Conservation (phyloP, 2,329 filamentous ascomycete genomes). For the Pseudohalonectria lignicola region DNA sequence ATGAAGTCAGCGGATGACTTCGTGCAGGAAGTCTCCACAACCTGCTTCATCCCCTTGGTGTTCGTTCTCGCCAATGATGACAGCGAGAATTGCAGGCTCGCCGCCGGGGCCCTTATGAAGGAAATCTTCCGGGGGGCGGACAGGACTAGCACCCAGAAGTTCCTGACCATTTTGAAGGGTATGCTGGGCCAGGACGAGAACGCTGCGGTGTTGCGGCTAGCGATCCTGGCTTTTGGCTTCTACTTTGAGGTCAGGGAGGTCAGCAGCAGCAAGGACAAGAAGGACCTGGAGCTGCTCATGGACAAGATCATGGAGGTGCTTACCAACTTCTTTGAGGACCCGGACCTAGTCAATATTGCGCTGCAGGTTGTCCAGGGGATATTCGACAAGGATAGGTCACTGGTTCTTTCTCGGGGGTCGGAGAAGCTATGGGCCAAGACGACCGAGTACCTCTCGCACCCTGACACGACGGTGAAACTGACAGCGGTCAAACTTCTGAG, state of each 20-base stretch:
- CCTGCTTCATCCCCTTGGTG: conserved; percentile 77
- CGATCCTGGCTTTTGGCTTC: conserved; percentile 60
- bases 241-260: conserved; percentile 42
- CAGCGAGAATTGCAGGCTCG: conserved; percentile 70
- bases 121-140: conserved; percentile 72
- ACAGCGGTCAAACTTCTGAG: conserved; percentile 64
- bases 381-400: conserved; percentile 52
- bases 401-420: conserved; percentile 48
- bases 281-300: conserved; percentile 56
- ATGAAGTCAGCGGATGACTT: conserved; percentile 74
- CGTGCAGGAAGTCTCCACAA: conserved; percentile 69
- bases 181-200: conserved; percentile 69
- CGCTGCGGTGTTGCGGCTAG: conserved; percentile 27
- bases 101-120: conserved; percentile 70
- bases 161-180: conserved; percentile 57
- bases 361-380: conserved; percentile 60
- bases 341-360: conserved; percentile 64
- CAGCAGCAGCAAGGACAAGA: conserved; percentile 42
- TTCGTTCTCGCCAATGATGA: conserved; percentile 84
- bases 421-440: conserved; percentile 61
- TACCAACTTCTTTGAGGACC: conserved; percentile 41
- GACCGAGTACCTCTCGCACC: conserved; percentile 58
- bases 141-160: conserved; percentile 57
- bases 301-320: conserved; percentile 42
- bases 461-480: conserved; percentile 64